Evolutionary conservation across 2,329 filamentous ascomycete species (phyloP), one percentile per base, ranked within the genome.

Genomic region (Colletotrichum phormii): DNA sequence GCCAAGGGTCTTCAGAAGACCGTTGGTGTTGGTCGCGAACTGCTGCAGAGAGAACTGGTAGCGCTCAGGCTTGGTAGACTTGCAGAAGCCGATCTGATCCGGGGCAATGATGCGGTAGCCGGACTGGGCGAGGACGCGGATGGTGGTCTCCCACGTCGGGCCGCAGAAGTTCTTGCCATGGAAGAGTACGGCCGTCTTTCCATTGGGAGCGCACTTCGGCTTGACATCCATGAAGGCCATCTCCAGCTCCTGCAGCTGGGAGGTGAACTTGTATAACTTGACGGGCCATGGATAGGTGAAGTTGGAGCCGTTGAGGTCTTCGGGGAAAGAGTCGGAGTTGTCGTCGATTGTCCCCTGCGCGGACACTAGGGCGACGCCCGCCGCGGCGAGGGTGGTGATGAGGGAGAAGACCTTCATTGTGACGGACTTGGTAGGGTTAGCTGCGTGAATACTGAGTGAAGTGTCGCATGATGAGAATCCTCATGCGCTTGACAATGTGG

Each of bases 101-200:
- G 87, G 86, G 2, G 87, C 80, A 63, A 89, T 84, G 64, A 89
- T 86, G 51, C 88, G 86, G 75, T 87, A 89, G 54, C 87, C 88
- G 33, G 77, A 77, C 2, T 75, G 73, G 4, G 81, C 76, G 66
- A 89, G 83, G 12, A 80, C 77, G 12, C 78, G 74, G n/a, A 86
- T 84, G 15, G 87, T 89, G 18, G 78, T 78, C 66, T 84, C 81
- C 88, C 88, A 89, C 8, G 87, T 89, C 26, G 86, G 81, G 46
- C 83, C 85, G 77, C 88, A 89, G 75, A 89, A 89, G 79, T 89
- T 89, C 79, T 88, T 89, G 75, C 88, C 88, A 76, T 89, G 88
- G 18, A 89, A 78, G 42, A 89, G 82, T 9, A 88, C 79, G 31
- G 84, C 85, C 0, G 82, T 86, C 75, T 83, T 85, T 54, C 80